A percentile compares a stretch with the other conserved stretches of the same genome.
Conservation (phyloP, 371 early-diverging fungal species). For the Batkoa obscura region DNA sequence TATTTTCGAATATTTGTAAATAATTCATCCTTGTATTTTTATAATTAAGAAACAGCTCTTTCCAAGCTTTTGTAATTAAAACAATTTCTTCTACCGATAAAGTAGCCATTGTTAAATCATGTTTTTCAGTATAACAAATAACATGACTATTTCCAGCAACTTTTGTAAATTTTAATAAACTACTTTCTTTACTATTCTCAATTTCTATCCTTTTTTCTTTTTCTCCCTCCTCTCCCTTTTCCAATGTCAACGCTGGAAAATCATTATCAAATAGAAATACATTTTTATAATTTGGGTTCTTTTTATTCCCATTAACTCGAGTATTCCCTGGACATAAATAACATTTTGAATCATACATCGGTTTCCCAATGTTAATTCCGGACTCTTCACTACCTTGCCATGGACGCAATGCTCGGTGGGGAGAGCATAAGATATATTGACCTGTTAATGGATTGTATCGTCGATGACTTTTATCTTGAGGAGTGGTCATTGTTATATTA, state of each 20-base stretch:
- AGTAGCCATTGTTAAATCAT: conserved; percentile 74
- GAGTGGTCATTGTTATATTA: conserved; percentile 34
- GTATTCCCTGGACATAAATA: conserved; percentile 74
- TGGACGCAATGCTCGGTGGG: conserved; percentile 83
- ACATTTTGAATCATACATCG: conserved; percentile 56
- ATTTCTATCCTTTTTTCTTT: background rate
- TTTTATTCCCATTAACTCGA: conserved; percentile 39
- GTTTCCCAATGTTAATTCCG: conserved; percentile 19
- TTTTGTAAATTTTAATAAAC: conserved; percentile 36
- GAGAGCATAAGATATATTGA: conserved; percentile 84
- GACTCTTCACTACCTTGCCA: conserved; percentile 68
- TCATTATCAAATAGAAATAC: conserved; percentile 79
- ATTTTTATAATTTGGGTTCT: conserved; percentile 51
- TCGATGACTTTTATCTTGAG: conserved; percentile 57
- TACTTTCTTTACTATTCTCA: background rate
- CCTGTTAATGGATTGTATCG: conserved; percentile 75
- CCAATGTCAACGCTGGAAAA: conserved; percentile 61
- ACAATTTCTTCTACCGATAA: conserved; percentile 39
- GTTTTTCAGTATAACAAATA: conserved; percentile 74
- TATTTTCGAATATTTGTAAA: conserved; percentile 90
- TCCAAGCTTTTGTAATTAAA: conserved; percentile 61
- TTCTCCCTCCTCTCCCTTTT: conserved; percentile 22
- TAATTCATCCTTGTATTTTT: conserved; percentile 16
- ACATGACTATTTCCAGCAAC: conserved; percentile 71
- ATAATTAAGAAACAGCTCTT: conserved; percentile 25